Conservation (phyloP, 163 green algal species). For the Scenedesmus sp. region DNA sequence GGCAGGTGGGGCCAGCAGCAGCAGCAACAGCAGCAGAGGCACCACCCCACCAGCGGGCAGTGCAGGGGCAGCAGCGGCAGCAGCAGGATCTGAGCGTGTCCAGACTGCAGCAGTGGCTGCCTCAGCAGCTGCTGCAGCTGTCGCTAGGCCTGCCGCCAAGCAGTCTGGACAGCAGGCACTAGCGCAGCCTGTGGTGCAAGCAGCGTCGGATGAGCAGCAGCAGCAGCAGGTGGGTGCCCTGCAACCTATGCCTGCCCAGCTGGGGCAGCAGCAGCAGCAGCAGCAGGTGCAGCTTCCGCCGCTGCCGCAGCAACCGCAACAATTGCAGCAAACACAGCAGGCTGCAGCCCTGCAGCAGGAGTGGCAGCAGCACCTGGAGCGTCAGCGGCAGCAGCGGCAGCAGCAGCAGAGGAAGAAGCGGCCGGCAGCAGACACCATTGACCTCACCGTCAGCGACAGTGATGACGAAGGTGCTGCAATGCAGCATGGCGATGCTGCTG, state of each 20-base stretch:
- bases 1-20: background rate
- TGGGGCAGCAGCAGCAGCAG: background rate
- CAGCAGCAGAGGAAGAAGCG: constrained; percentile 17
- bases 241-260: background rate
- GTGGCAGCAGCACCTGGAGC: constrained; percentile 6
- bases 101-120: background rate
- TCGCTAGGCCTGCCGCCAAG: background rate
- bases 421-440: constrained; percentile 1
- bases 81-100: background rate
- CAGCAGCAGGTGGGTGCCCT: background rate
- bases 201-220: background rate
- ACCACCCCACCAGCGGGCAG: background rate
- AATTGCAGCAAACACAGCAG: constrained; percentile 14
- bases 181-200: background rate
- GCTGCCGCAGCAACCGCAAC: background rate
- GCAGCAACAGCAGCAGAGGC: background rate
- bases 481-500: background rate
- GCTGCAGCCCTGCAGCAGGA: constrained; percentile 6
- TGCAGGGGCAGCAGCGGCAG: background rate
- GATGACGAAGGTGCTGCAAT: background rate
- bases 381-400: constrained; percentile 9
- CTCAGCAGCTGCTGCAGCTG: background rate
- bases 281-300: background rate
- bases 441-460: constrained; percentile 35
- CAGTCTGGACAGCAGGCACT: background rate